A percentile compares a stretch with the other conserved stretches of the same genome.
Evolutionary conservation across 1,284 basidiomycete genomes (phyloP).

Genomic region (Ceratobasidium sp.): DNA sequence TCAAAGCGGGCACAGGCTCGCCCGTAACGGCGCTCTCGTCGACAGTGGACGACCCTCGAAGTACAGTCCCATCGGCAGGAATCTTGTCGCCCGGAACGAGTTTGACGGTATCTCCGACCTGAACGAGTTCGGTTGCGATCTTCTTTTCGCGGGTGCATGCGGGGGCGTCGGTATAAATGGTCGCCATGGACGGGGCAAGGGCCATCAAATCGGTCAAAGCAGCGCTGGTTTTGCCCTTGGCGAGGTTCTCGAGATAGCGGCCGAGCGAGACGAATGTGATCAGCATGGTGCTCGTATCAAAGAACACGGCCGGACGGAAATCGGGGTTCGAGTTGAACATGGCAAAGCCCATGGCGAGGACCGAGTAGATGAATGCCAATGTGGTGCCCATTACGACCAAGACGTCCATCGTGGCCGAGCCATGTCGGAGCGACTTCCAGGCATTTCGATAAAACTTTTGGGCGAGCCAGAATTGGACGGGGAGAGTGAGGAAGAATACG

Average conservation of each 20-base stretch:
- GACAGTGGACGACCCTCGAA: conserved; percentile 84
- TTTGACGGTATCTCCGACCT: conserved; percentile 93
- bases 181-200: conserved; percentile 92
- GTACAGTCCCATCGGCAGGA: conserved; percentile 91
- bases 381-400: conserved; percentile 95
- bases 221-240: conserved; percentile 96
- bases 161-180: conserved; percentile 86
- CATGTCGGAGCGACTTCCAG: conserved; percentile 89
- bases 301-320: conserved; percentile 88
- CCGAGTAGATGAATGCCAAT: conserved; percentile 90
- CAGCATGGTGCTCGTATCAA: conserved; percentile 99
- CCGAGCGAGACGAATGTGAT: conserved; percentile 97
- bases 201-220: conserved; percentile 96
- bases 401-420: conserved; percentile 94
- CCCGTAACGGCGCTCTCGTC: conserved; percentile 99
- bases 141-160: conserved; percentile 83
- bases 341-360: conserved; percentile 72
- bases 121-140: conserved; percentile 92
- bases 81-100: conserved; percentile 97
- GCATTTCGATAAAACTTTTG: conserved; percentile 87
- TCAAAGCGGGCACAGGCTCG: conserved; percentile 89
- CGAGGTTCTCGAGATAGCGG: conserved; percentile 93
- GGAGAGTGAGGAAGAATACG: conserved; percentile 84
- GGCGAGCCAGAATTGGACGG: conserved; percentile 93
- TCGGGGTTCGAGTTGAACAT: conserved; percentile 67